These are phyloP conservation scores for Leccinum variicolor DNA, from an alignment of 768 basidiomycete genomes.

Conservation along the genomic window DNA sequence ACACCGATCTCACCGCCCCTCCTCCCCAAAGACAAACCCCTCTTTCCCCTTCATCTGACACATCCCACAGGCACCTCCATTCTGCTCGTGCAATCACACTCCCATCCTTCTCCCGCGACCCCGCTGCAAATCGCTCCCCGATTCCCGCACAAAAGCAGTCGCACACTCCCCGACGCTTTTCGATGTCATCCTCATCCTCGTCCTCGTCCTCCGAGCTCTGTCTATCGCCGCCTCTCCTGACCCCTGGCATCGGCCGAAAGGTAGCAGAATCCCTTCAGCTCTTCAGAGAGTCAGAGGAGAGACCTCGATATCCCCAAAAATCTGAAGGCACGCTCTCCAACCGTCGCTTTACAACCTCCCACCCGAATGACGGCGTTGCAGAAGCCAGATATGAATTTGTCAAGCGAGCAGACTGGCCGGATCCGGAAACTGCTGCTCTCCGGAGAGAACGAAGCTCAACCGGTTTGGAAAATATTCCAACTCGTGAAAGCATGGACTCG, in stretches of 20 bases:
- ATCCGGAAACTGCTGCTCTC: constrained; percentile 68
- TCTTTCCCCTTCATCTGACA: constrained; percentile 34
- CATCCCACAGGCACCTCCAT: constrained; percentile 22
- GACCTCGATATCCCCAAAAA: constrained; percentile 26
- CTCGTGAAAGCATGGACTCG: constrained; percentile 42
- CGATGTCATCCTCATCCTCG: constrained; percentile 24
- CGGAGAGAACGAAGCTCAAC: constrained; percentile 67
- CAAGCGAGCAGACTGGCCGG: constrained; percentile 83
- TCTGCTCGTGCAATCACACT: constrained; percentile 31
- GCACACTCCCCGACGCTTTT: constrained; percentile 33
- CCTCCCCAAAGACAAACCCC: constrained; percentile 11
- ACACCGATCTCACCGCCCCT: background rate
- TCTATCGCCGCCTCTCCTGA: constrained; percentile 10
- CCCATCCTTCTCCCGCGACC: constrained; percentile 29
- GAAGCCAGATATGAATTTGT: constrained; percentile 77
- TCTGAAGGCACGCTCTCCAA: constrained; percentile 26
- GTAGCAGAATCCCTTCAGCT: constrained; percentile 79
- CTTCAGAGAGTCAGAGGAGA: constrained; percentile 68
- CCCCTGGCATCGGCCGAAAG: constrained; percentile 65
- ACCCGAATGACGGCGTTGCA: constrained; percentile 51
- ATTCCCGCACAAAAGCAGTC: constrained; percentile 29
- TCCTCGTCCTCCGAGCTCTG: constrained; percentile 16
- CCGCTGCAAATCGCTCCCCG: constrained; percentile 4
- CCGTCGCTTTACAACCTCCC: constrained; percentile 32
- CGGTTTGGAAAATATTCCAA: constrained; percentile 51